These are phyloP conservation scores for Microdochium paspali DNA, from an alignment of 2,329 filamentous ascomycete species.

Conservation along the genomic window DNA sequence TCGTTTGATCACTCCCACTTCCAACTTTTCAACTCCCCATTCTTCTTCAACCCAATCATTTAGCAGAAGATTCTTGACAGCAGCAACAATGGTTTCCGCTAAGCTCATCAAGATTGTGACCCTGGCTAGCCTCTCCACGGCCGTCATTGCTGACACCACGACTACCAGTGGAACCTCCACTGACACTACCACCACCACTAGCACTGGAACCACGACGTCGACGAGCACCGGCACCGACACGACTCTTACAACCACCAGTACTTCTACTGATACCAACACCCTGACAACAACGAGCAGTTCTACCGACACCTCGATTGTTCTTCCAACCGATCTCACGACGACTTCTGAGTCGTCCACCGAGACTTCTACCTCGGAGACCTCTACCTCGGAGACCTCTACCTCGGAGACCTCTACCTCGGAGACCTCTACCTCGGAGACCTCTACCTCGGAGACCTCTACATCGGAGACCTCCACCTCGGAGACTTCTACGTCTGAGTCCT, in stretches of 20 bases:
- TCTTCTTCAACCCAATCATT: background rate
- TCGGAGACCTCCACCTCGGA: background rate
- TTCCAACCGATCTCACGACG: background rate
- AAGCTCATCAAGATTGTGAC: background rate
- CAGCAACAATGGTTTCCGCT: background rate
- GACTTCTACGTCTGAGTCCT: background rate
- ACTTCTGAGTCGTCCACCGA: background rate
- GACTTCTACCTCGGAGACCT: background rate
- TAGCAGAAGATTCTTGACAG: background rate
- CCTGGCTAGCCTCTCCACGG: conserved; percentile 1
- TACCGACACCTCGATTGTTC: background rate
- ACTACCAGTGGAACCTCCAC: background rate
- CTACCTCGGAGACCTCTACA: background rate
- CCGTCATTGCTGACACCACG: background rate
- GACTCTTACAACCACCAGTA: background rate
- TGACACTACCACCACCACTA: conserved; percentile 1
- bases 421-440: background rate
- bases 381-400: background rate
- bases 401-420: background rate
- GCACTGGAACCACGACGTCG: background rate
- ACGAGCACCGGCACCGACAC: conserved; percentile 2
- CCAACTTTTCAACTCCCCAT: background rate
- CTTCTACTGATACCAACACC: background rate
- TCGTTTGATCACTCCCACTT: background rate
- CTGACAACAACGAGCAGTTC: background rate